Conservation (phyloP, 2,329 filamentous ascomycete species). For the Stromatinia cepivora region DNA sequence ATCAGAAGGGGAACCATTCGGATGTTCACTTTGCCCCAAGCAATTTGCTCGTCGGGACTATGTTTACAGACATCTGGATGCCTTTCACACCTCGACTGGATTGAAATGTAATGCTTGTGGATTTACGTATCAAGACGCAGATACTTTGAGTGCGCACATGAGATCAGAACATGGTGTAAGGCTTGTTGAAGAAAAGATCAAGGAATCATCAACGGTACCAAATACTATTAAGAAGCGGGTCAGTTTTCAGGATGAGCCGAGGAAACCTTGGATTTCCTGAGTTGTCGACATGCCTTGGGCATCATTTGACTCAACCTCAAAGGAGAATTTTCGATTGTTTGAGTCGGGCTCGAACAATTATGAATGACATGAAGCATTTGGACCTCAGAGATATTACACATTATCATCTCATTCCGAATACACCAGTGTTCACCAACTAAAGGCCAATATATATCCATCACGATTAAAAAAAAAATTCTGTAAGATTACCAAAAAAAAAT, state of each 20-base stretch:
- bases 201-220: background rate
- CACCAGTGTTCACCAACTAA: background rate
- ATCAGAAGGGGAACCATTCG: background rate
- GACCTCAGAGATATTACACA: background rate
- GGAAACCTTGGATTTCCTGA: background rate
- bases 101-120: constrained; percentile 4
- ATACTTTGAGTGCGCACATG: background rate
- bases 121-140: background rate
- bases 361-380: too few species aligned
- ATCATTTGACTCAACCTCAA: background rate
- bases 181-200: background rate
- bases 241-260: background rate
- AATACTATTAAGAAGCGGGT: background rate
- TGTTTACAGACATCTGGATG: background rate
- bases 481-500: too few species aligned
- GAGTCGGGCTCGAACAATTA: too few species aligned
- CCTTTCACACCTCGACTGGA: background rate
- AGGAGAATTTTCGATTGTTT: too few species aligned
- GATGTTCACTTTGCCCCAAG: constrained; percentile 1
- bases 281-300: background rate
- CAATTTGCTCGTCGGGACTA: background rate
- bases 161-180: background rate
- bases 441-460: background rate
- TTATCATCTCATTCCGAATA: background rate
- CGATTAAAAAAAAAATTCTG: too few species aligned